These are phyloP conservation scores for Amanita subjunquillea DNA, from an alignment of 768 basidiomycete genomes.

Conservation along the genomic window DNA sequence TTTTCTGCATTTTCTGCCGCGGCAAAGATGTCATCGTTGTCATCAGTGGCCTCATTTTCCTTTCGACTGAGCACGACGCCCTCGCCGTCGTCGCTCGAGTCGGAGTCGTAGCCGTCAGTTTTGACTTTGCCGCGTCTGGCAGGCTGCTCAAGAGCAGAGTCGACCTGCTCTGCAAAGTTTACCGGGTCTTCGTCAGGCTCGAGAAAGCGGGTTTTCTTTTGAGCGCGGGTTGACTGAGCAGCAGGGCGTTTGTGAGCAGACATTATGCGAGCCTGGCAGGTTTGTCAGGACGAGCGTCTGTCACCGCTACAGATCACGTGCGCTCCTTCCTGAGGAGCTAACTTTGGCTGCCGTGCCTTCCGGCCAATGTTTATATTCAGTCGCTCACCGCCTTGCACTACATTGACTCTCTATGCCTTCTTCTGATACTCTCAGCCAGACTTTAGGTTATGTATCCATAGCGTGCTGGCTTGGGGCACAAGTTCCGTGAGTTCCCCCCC, in stretches of 20 bases:
- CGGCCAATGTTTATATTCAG: slow-evolving; percentile 3
- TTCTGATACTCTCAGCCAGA: slow-evolving; percentile 38
- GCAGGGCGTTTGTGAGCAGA: slow-evolving; percentile 25
- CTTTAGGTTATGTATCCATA: slow-evolving; percentile 65
- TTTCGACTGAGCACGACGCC: slow-evolving; percentile 82
- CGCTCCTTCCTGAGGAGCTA: background rate
- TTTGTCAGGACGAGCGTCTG: too few species aligned
- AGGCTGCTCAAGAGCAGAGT: slow-evolving; percentile 60
- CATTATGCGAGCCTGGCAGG: slow-evolving; percentile 12
- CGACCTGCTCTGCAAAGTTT: slow-evolving; percentile 72
- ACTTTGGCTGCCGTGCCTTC: background rate
- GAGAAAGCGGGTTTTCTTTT: slow-evolving; percentile 72
- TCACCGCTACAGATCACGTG: background rate
- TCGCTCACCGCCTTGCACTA: slow-evolving; percentile 12
- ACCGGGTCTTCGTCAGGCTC: slow-evolving; percentile 68
- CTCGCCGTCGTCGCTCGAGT: slow-evolving; percentile 91
- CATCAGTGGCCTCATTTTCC: slow-evolving; percentile 36
- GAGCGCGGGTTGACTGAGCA: slow-evolving; percentile 16
- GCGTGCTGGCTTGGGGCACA: slow-evolving; percentile 80
- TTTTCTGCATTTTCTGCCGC: slow-evolving; percentile 49
- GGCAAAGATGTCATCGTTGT: slow-evolving; percentile 79
- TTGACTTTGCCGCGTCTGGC: slow-evolving; percentile 68
- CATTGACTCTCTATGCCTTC: slow-evolving; percentile 16
- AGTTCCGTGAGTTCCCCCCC: slow-evolving; percentile 56
- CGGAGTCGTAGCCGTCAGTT: slow-evolving; percentile 84